Base-by-base conservation (phyloP, 179 eudicot genomes). In the Silene noctiflora region DNA sequence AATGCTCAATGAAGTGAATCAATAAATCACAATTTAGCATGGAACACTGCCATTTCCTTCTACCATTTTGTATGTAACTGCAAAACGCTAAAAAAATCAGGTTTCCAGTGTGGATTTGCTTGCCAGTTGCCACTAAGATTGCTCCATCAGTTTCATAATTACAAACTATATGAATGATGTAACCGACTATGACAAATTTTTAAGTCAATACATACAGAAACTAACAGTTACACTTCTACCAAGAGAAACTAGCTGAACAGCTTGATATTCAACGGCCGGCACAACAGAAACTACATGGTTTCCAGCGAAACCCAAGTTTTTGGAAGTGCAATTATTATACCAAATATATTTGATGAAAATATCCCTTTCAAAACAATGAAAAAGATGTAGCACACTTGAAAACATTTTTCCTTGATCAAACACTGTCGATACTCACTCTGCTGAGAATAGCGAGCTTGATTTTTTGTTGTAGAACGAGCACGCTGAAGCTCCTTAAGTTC, bases 401-500 rank as follows among this genome's bases (percentile, higher is more conserved):
- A 10, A 13, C 24, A 24, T 10, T 24, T 24, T 24, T 63, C 33
- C 48, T 31, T 19, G 9, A 42, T 42, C 56, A 19, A 3, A 1
- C 25, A 20, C 19, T 1, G 4, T 19, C 13, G 29, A 61, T 35
- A 84, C 91, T 86, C 78, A 86, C 93, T 81, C 64, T 79, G 87
- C 77, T 86, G 98, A 9, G 97, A 86, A 81, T 77, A 76, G 33
- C 91, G 94, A 72, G 86, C 76, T 39, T 88, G 89, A 67, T 75
- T 82, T 69, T 88, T 80, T 39, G 85, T 67, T 4, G 91, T 78
- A 75, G 91, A 53, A 7, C 97, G 95, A 68, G 86, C 67, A 29
- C 97, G 85, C 84, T 93, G 99, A 78, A 91, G 91, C 86, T 93
- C 99, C 85, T 85, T 89, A 88, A 95, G 77, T 65, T 93, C 99